Conservation (phyloP, 2,329 filamentous ascomycete genomes). For the Colletotrichum orbiculare region DNA sequence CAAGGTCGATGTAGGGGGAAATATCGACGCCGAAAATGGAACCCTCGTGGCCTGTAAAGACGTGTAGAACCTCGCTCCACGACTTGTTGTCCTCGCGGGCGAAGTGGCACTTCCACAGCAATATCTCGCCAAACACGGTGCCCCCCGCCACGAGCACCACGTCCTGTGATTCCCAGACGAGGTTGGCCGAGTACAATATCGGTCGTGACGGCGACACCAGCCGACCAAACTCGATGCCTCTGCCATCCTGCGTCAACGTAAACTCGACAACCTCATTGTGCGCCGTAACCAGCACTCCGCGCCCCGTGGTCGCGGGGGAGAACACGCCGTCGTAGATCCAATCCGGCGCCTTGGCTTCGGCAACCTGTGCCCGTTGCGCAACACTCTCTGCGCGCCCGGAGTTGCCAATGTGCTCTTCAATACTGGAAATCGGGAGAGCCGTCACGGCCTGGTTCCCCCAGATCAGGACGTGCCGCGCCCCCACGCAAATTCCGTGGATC, state of each 20-base stretch:
- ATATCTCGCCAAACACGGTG: slow-evolving; percentile 93
- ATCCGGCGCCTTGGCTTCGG: slow-evolving; percentile 67
- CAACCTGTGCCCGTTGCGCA: slow-evolving; percentile 37
- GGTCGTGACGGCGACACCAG: slow-evolving; percentile 77
- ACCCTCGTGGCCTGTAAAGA: slow-evolving; percentile 81
- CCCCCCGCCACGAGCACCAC: slow-evolving; percentile 83
- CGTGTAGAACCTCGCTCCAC: slow-evolving; percentile 58
- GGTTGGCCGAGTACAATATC: slow-evolving; percentile 86
- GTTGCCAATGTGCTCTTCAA: slow-evolving; percentile 43
- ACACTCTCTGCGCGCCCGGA: slow-evolving; percentile 25
- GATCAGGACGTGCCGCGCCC: slow-evolving; percentile 58
- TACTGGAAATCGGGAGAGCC: slow-evolving; percentile 47
- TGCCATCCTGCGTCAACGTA: slow-evolving; percentile 43
- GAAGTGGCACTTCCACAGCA: slow-evolving; percentile 83
- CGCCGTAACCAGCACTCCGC: slow-evolving; percentile 78
- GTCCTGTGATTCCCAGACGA: slow-evolving; percentile 69
- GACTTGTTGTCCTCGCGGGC: slow-evolving; percentile 1
- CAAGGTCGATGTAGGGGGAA: slow-evolving; percentile 63
- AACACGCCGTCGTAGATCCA: slow-evolving; percentile 80
- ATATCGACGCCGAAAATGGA: slow-evolving; percentile 93
- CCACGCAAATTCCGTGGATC: slow-evolving; percentile 77
- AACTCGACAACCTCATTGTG: slow-evolving; percentile 83
- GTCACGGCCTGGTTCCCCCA: slow-evolving; percentile 78
- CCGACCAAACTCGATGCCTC: slow-evolving; percentile 55
- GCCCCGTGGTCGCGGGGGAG: slow-evolving; percentile 53